Percentiles rank a stretch among this genome's conserved stretches.
phyloP scores from a whole-genome alignment of 2,329 filamentous ascomycete genomes.

The Alternaria gansuensis region DNA sequence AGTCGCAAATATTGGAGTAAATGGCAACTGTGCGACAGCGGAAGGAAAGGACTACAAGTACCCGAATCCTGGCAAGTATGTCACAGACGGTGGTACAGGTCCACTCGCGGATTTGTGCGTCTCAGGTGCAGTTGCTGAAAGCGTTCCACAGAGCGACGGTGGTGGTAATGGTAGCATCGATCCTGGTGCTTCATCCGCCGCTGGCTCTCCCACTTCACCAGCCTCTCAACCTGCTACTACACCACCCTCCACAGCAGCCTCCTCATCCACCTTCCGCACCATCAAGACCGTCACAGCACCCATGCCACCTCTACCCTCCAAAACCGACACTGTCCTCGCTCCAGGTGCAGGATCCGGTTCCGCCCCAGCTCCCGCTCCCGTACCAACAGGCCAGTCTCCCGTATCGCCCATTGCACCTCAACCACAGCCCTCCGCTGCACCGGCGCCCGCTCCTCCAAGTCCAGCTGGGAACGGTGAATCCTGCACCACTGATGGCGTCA shows the following conservation, averaged over 20 bases:
- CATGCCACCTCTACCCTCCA: slow-evolving; percentile 12
- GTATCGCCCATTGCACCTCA: not conserved
- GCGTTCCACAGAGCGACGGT: not conserved
- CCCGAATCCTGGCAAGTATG: slow-evolving; percentile 70
- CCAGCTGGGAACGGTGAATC: slow-evolving; percentile 15
- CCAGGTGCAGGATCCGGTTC: not conserved
- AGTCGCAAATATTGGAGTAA: slow-evolving; percentile 68
- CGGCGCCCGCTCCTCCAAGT: slow-evolving; percentile 2
- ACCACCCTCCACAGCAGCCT: not conserved
- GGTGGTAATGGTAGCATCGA: not conserved
- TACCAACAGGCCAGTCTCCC: slow-evolving; percentile 5
- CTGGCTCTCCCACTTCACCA: slow-evolving; percentile 12
- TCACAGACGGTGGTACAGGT: slow-evolving; percentile 42
- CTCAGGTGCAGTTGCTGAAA: too few relatives aligned
- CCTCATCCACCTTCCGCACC: slow-evolving; percentile 31
- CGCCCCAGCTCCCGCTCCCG: not conserved
- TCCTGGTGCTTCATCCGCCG: slow-evolving; percentile 11
- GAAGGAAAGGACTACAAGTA: slow-evolving; percentile 62
- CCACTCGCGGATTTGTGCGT: slow-evolving; percentile 38
- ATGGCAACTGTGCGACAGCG: slow-evolving; percentile 46
- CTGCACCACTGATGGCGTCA: slow-evolving; percentile 49
- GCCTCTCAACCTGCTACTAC: slow-evolving; percentile 13
- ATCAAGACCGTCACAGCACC: slow-evolving; percentile 41
- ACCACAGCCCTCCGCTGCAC: not conserved
- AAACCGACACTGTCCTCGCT: not conserved